Base-by-base conservation (phyloP, 2,329 filamentous ascomycete species). In the Penicillium sp. region DNA sequence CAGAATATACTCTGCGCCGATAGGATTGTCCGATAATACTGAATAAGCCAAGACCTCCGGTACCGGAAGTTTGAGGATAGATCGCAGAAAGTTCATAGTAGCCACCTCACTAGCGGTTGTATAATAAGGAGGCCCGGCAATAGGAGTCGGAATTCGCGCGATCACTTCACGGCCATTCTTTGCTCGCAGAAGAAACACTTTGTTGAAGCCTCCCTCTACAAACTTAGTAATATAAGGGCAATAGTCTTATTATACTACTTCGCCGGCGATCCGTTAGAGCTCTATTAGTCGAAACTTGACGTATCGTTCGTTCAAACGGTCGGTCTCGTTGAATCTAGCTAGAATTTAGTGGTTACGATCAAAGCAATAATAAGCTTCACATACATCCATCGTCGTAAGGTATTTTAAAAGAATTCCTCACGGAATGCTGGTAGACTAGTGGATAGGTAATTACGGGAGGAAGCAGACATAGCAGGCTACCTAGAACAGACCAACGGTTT, bases 1-100 rank as follows among this genome's bases (percentile, higher is more conserved):
- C n/a, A 79, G 65, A 27, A 80, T 73, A 53, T 76, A 79, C 60
- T 77, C 75, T 48, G 74, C n/a, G 19, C 75, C 73, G 43, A 76
- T 70, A 9, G 73, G 58, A 60, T 78, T 79, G 19, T 74, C 63
- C 5, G 62, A 57, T 25, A 66, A 68, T 35, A 69, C 35, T 15
- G 70, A 77, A 60, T 77, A 77, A 21, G 62, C 61, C 41, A 75
- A 68, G 33, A 78, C 57, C 51, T 71, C 60, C 0, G 76, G 75
- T 13, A 78, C 70, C 6, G 74, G 75, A 31, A 77, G 55, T 54
- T 65, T 49, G 17, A 73, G 63, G n/a, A 69, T 21, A 61, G 6
- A 15, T 43, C 66, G 65, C 15, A 72, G 55, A 57, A 72, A 71
- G 23, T 65, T 33, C 41, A 67, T 66, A 0, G 67, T 68, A 25